Percentiles rank a stretch among this genome's conserved stretches.
Conservation (phyloP, 129 eudicot genomes). For the Lactuca sativa region DNA sequence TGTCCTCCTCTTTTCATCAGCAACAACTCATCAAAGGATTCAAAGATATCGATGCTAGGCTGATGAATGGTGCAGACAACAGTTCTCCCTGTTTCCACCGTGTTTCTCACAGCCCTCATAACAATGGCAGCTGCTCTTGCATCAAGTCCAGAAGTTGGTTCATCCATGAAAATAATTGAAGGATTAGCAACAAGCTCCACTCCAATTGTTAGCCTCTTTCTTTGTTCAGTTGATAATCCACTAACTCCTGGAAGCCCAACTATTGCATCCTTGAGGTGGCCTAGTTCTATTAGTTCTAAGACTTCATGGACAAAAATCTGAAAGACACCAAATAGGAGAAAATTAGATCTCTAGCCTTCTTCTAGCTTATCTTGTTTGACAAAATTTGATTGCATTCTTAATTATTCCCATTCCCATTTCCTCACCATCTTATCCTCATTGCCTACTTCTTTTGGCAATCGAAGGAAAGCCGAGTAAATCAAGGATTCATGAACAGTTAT, state of each 20-base stretch:
- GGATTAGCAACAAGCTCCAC: too few species aligned
- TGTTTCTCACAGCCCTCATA: too few species aligned
- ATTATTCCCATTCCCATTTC: not conserved
- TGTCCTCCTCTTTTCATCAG: slow-evolving; percentile 97
- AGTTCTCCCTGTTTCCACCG: too few species aligned
- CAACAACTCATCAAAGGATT: slow-evolving; percentile 84
- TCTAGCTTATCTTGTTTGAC: not conserved
- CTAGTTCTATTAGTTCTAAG: slow-evolving; percentile 73
- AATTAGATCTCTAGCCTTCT: not conserved
- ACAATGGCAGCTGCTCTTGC: too few species aligned
- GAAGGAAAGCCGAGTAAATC: slow-evolving; percentile 29
- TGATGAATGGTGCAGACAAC: too few species aligned
- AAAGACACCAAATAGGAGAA: not conserved
- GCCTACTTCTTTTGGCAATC: slow-evolving; percentile 72
- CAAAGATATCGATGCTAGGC: slow-evolving; percentile 46
- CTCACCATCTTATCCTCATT: slow-evolving; percentile 79
- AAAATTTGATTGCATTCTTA: not conserved
- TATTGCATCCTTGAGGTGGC: slow-evolving; percentile 63
- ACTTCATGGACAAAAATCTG: slow-evolving; percentile 79
- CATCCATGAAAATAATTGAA: too few species aligned
- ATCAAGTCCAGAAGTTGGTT: too few species aligned
- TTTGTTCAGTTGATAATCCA: slow-evolving; percentile 71
- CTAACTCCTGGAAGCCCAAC: slow-evolving; percentile 86
- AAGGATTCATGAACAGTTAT: too few species aligned
- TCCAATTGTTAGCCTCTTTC: too few species aligned